A percentile compares a stretch with the other conserved stretches of the same genome.
These are phyloP conservation scores for Lentinus brumalis DNA, from an alignment of 768 basidiomycete genomes.

Conservation along the genomic window DNA sequence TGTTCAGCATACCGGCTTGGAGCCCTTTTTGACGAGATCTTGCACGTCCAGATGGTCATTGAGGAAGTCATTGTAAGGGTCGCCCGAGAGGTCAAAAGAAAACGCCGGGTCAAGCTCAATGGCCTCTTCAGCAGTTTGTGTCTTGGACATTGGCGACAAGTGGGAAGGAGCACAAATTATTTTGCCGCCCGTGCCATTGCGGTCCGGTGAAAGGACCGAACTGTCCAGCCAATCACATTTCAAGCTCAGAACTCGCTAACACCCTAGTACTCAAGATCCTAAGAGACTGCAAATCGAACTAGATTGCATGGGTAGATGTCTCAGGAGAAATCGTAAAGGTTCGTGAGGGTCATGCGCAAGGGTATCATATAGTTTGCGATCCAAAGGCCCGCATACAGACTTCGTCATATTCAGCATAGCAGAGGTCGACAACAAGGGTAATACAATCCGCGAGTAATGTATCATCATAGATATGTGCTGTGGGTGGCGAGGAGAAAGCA, in stretches of 20 bases:
- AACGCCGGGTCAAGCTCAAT: slow-evolving; percentile 76
- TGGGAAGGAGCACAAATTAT: slow-evolving; percentile 11
- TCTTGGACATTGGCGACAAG: slow-evolving; percentile 21
- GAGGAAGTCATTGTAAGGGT: slow-evolving; percentile 63
- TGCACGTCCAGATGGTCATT: slow-evolving; percentile 42
- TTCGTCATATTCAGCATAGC: slow-evolving; percentile 26
- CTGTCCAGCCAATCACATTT: background rate
- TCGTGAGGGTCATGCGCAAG: slow-evolving; percentile 1
- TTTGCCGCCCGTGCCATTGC: slow-evolving; percentile 8
- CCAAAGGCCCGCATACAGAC: slow-evolving; percentile 20
- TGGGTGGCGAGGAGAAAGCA: slow-evolving; percentile 13
- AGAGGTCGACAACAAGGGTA: slow-evolving; percentile 22
- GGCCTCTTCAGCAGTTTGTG: slow-evolving; percentile 50
- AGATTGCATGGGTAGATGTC: background rate
- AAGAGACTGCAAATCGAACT: too few relatives aligned
- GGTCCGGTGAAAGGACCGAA: slow-evolving; percentile 5
- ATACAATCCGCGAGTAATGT: slow-evolving; percentile 23
- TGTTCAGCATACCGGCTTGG: slow-evolving; percentile 55
- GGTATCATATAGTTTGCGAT: slow-evolving; percentile 6
- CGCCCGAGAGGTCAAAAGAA: slow-evolving; percentile 75
- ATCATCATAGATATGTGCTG: slow-evolving; percentile 23
- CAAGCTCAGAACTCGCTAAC: background rate
- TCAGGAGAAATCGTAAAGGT: background rate
- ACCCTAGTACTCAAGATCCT: background rate
- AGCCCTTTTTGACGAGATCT: slow-evolving; percentile 63